Percentiles rank a stretch among this genome's conserved stretches.
These are phyloP conservation scores for Nicotiana noctiflora DNA, from an alignment of 257 asterid species.

Conservation along the genomic window DNA sequence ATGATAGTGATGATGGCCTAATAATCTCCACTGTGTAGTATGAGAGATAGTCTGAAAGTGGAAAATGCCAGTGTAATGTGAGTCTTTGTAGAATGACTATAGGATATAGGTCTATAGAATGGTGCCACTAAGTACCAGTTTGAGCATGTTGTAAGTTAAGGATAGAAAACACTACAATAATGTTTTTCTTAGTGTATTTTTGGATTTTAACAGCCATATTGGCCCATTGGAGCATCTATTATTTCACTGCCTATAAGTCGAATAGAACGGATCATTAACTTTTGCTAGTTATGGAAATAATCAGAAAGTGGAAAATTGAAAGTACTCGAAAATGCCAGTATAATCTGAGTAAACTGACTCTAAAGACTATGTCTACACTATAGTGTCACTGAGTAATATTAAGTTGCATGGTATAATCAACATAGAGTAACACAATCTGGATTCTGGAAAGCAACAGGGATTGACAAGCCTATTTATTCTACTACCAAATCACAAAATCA, in stretches of 20 bases:
- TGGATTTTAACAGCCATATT: background rate
- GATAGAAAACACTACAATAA: background rate
- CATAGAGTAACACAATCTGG: no score
- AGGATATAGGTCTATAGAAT: background rate
- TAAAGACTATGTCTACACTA: background rate
- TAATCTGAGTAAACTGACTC: background rate
- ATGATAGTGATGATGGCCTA: constrained; percentile 31
- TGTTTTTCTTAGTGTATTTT: background rate
- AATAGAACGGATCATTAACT: background rate
- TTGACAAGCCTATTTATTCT: no score
- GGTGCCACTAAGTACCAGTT: background rate
- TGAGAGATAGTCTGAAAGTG: background rate
- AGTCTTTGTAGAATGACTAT: background rate
- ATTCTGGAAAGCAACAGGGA: no score
- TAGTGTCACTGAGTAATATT: background rate
- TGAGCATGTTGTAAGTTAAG: background rate
- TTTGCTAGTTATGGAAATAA: background rate
- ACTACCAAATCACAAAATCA: no score
- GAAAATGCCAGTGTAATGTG: background rate
- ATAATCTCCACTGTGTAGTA: constrained; percentile 28
- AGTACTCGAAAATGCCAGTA: background rate
- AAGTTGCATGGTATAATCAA: no score
- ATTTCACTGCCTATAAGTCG: background rate
- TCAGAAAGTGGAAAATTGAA: background rate
- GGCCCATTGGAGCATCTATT: no score